Conservation (phyloP, 345 rosid genomes). For the Arabis hirsuta region DNA sequence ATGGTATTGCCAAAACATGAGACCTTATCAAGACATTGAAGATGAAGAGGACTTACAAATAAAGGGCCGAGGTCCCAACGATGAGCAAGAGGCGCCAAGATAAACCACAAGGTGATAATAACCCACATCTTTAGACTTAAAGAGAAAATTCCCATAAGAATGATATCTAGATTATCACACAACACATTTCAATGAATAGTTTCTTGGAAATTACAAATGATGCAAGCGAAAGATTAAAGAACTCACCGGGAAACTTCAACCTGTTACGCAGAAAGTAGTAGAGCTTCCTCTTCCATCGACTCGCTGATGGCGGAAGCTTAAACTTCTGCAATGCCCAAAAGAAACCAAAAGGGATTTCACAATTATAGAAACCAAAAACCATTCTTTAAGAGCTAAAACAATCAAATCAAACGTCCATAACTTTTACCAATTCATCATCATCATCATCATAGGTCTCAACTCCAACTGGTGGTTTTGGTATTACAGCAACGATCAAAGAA, state of each 20-base stretch:
- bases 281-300: slow-evolving; percentile 73
- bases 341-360: not conserved
- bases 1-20: slow-evolving; percentile 24
- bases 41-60: slow-evolving; percentile 63
- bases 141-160: slow-evolving; percentile 78
- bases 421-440: slow-evolving; percentile 57
- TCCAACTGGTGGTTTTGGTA: slow-evolving; percentile 72
- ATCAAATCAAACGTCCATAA: not conserved
- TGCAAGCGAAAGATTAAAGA: slow-evolving; percentile 12
- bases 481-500: slow-evolving; percentile 72
- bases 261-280: slow-evolving; percentile 62
- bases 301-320: slow-evolving; percentile 73
- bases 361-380: not conserved
- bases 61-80: slow-evolving; percentile 84
- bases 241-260: slow-evolving; percentile 78
- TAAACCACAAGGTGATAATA: slow-evolving; percentile 70
- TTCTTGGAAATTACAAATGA: not conserved
- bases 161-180: slow-evolving; percentile 58
- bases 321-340: slow-evolving; percentile 58
- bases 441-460: slow-evolving; percentile 55
- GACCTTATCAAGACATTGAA: not conserved
- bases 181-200: slow-evolving; percentile 39
- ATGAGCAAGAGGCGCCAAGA: slow-evolving; percentile 79
- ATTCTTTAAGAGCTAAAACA: slow-evolving; percentile 2
- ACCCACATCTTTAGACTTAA: slow-evolving; percentile 65